Evolutionary conservation across 163 green algal genomes (phyloP), one percentile per base, ranked within the genome.

Genomic region (Trebouxiophyceae sp.): DNA sequence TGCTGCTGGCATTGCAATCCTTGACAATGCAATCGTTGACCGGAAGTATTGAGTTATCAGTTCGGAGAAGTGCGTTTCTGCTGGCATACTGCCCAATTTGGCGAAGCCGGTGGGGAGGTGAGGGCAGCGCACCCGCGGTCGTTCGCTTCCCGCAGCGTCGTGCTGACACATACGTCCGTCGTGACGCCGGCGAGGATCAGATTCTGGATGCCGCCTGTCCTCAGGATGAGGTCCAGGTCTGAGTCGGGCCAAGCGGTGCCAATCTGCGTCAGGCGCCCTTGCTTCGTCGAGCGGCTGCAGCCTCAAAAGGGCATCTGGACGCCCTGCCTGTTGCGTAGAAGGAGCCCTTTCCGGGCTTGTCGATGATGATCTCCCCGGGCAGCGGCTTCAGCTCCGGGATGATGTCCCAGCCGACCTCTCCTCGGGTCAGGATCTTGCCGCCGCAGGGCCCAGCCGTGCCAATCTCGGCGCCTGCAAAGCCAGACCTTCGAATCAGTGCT

Each of bases 111-210:
- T n/a, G n/a, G n/a, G n/a, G n/a, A n/a, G n/a, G n/a, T n/a, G n/a
- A n/a, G n/a, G n/a, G n/a, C n/a, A n/a, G 39, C 39, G 16, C 16
- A 50, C 12, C 84, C 84, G 2, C 71, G 64, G 70, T 91, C 84
- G 47, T 88, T 90, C 28, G 83, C 84, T 4, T 88, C 83, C 0
- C 83, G 77, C 80, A 91, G 87, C n/a, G 83, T 89, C 20, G 84
- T 90, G 70, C 86, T 78, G 33, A 91, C 84, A 65, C 83, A 88
- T 33, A 89, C 82, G 32, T 89, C 84, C 3, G 83, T 90, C 32
- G 84, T 91, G 50, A 91, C 67, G 44, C 84, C 84, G 1, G 73
- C 33, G 4, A 91, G 60, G 20, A 89, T 57, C 24, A 91, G 46
- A 66, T 88, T 86, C 26, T 65, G 69, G 20, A 91, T 70, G 54